These are phyloP conservation scores for Cryptosporidium parvum DNA, from an alignment of 169 alveolate species.

Conservation along the genomic window DNA sequence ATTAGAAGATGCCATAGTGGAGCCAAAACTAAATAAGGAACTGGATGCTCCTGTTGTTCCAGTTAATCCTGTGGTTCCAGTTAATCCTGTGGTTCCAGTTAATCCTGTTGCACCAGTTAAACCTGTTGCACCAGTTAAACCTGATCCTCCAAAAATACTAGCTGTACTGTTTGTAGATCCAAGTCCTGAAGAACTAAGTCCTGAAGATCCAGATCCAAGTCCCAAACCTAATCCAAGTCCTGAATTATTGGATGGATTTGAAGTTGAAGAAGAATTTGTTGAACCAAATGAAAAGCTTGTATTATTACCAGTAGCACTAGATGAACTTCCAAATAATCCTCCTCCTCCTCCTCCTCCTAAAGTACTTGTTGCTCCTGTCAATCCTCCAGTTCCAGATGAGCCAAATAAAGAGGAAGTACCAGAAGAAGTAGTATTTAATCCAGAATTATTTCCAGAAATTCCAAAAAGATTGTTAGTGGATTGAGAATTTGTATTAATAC, in stretches of 20 bases:
- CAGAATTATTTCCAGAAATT: background rate
- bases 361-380: background rate
- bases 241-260: background rate
- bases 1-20: slow-evolving; percentile 6
- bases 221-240: background rate
- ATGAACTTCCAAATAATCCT: background rate
- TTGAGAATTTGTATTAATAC: background rate
- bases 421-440: background rate
- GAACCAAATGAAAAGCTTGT: background rate
- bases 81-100: too few species aligned
- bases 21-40: background rate
- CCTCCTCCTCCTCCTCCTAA: too few species aligned
- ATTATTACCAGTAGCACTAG: background rate
- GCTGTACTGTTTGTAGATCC: background rate
- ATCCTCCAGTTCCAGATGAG: slow-evolving; percentile 1
- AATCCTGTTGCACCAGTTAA: background rate
- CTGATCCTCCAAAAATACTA: background rate
- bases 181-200: background rate
- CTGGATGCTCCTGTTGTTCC: background rate
- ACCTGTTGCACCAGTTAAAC: background rate
- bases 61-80: too few species aligned
- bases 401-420: slow-evolving; percentile 19
- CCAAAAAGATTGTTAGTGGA: background rate
- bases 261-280: background rate
- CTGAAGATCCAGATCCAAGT: background rate